Conservation (phyloP, 192 early-diverging fungal genomes). For the Coemansia sp. region DNA sequence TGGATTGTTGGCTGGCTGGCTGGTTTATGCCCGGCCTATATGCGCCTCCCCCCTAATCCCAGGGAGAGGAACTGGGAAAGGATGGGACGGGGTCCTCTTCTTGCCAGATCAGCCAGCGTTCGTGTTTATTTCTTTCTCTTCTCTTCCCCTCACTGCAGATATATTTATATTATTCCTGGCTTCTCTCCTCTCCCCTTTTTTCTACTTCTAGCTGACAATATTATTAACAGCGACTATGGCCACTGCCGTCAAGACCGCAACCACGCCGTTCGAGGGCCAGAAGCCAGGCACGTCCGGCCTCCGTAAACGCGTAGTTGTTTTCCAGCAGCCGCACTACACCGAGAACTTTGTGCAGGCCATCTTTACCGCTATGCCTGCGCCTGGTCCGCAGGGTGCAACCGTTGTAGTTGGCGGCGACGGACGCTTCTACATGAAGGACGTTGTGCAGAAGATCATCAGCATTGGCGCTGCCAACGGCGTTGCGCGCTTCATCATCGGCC, state of each 20-base stretch:
- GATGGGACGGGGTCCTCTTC: too few relatives aligned
- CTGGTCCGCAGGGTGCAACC: slow-evolving; percentile 72
- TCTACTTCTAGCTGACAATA: background rate
- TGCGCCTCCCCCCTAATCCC: too few relatives aligned
- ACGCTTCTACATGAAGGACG: slow-evolving; percentile 83
- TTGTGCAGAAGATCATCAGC: slow-evolving; percentile 83
- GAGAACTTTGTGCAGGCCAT: slow-evolving; percentile 96
- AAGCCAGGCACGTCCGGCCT: slow-evolving; percentile 97
- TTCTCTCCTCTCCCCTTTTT: slow-evolving; percentile 1
- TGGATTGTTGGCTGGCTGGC: too few relatives aligned
- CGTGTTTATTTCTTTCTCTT: too few relatives aligned
- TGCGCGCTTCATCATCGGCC: slow-evolving; percentile 84
- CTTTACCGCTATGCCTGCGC: slow-evolving; percentile 75
- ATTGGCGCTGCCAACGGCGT: slow-evolving; percentile 87
- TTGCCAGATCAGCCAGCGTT: too few relatives aligned
- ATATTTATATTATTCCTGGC: background rate
- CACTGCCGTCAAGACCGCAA: slow-evolving; percentile 63
- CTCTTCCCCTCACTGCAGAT: too few relatives aligned
- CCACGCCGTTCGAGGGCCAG: slow-evolving; percentile 84
- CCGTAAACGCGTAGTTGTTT: slow-evolving; percentile 93
- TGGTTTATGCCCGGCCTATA: too few relatives aligned
- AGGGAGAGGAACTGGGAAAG: too few relatives aligned
- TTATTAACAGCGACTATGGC: background rate
- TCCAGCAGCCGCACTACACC: slow-evolving; percentile 92
- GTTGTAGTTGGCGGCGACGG: slow-evolving; percentile 97